These are phyloP conservation scores for Waltergamsia citrina DNA, from an alignment of 2,329 filamentous ascomycete species.

Conservation along the genomic window DNA sequence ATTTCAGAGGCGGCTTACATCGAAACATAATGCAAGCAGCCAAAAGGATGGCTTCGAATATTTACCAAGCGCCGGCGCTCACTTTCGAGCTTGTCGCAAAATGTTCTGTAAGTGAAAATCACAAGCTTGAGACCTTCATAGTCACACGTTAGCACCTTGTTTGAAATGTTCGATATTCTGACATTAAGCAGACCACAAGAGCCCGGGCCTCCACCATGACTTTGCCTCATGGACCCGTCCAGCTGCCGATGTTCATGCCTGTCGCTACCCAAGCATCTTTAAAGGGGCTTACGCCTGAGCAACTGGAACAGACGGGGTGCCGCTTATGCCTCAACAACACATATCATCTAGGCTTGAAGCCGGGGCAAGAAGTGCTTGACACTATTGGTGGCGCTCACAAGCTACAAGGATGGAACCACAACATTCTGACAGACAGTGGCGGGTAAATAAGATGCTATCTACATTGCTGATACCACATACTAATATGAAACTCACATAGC, in stretches of 20 bases:
- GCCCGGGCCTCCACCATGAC: constrained; percentile 81
- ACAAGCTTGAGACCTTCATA: neutral
- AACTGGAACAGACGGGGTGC: constrained; percentile 83
- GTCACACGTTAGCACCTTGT: neutral
- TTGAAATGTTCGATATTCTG: neutral
- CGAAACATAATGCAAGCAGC: constrained; percentile 16
- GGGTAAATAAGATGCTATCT: constrained; percentile 38
- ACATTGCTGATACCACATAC: neutral
- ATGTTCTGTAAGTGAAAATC: constrained; percentile 60
- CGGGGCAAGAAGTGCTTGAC: constrained; percentile 82
- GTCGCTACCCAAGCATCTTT: constrained; percentile 94
- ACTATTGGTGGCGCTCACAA: constrained; percentile 87
- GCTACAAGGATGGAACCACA: constrained; percentile 89
- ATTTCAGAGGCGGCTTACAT: no score
- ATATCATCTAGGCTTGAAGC: constrained; percentile 91
- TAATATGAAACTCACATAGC: constrained; percentile 33
- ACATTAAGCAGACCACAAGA: constrained; percentile 65
- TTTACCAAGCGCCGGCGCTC: constrained; percentile 55
- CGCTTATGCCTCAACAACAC: constrained; percentile 95
- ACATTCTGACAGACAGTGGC: constrained; percentile 79
- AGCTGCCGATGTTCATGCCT: constrained; percentile 94
- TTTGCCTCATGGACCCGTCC: constrained; percentile 84
- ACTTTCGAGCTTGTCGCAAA: constrained; percentile 69
- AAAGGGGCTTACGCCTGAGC: constrained; percentile 87
- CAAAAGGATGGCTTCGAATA: constrained; percentile 38